phyloP scores from a whole-genome alignment of 345 rosid genomes.

The Gynandropsis gynandra region DNA sequence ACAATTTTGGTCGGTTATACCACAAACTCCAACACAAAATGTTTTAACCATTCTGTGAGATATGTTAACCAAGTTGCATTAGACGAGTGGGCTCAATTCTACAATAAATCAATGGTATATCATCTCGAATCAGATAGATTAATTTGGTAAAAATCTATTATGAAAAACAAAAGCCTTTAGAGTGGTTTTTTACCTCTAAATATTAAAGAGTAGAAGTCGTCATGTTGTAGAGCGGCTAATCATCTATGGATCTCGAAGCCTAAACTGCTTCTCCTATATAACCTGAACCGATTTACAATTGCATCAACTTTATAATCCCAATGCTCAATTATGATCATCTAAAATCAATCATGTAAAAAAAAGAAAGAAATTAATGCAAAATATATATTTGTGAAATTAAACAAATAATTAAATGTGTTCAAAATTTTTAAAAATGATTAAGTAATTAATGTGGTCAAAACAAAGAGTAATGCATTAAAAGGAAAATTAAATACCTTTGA shows the following conservation, averaged over 20 bases:
- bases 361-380: too few species aligned
- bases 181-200: not conserved
- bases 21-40: constrained; percentile 43
- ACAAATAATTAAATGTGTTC: too few species aligned
- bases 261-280: constrained; percentile 26
- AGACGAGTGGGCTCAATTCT: constrained; percentile 29
- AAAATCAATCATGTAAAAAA: not conserved
- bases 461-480: too few species aligned
- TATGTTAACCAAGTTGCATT: constrained; percentile 38
- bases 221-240: constrained; percentile 38
- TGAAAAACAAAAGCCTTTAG: not conserved
- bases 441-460: too few species aligned
- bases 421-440: too few species aligned
- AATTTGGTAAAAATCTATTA: not conserved
- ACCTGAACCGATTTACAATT: constrained; percentile 24
- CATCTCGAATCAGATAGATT: not conserved
- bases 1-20: constrained; percentile 32
- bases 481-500: constrained; percentile 34
- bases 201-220: constrained; percentile 19
- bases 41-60: constrained; percentile 34
- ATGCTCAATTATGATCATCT: constrained; percentile 59
- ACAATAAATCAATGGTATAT: not conserved
- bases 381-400: too few species aligned
- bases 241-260: constrained; percentile 54
- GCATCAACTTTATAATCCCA: constrained; percentile 36